phyloP scores from a whole-genome alignment of 768 basidiomycete species.

The Thelephora aurantiotincta region DNA sequence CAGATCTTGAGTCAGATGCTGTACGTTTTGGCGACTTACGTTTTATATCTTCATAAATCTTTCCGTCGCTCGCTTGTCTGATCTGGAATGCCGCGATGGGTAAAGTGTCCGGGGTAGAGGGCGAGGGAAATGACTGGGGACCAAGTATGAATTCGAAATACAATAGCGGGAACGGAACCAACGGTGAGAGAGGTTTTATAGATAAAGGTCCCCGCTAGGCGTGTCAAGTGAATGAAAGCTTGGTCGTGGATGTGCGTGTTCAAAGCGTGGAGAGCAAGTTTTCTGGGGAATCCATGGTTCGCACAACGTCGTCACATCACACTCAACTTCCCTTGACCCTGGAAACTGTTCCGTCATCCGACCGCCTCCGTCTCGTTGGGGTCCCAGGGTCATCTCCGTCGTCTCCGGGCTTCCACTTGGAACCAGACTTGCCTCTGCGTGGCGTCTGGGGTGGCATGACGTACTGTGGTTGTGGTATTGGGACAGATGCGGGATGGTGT shows the following conservation, averaged over 20 bases:
- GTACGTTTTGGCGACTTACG: too few relatives aligned
- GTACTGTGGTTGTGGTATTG: slow-evolving; percentile 31
- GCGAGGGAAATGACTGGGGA: too few relatives aligned
- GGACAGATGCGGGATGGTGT: slow-evolving; percentile 24
- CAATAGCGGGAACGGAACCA: too few relatives aligned
- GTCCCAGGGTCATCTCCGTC: slow-evolving; percentile 1
- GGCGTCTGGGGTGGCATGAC: slow-evolving; percentile 36
- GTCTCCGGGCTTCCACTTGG: slow-evolving; percentile 3
- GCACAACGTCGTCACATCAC: not conserved
- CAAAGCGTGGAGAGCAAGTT: not conserved
- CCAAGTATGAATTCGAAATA: too few relatives aligned
- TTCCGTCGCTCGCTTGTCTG: too few relatives aligned
- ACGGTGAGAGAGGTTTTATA: too few relatives aligned
- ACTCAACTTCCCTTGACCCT: slow-evolving; percentile 10
- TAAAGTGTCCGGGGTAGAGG: too few relatives aligned
- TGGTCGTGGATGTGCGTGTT: too few relatives aligned
- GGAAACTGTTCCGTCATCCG: slow-evolving; percentile 13
- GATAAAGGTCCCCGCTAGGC: too few relatives aligned
- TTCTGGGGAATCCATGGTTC: not conserved
- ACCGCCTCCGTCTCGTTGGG: slow-evolving; percentile 11
- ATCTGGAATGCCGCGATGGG: too few relatives aligned
- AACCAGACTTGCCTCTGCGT: slow-evolving; percentile 30
- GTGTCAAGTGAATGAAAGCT: too few relatives aligned
- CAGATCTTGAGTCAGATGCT: not conserved
- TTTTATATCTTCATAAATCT: too few relatives aligned